Percentiles rank a stretch among this genome's conserved stretches.
Conservation (phyloP, 1,139 yeast species). For the Saccharomyces uvarum region DNA sequence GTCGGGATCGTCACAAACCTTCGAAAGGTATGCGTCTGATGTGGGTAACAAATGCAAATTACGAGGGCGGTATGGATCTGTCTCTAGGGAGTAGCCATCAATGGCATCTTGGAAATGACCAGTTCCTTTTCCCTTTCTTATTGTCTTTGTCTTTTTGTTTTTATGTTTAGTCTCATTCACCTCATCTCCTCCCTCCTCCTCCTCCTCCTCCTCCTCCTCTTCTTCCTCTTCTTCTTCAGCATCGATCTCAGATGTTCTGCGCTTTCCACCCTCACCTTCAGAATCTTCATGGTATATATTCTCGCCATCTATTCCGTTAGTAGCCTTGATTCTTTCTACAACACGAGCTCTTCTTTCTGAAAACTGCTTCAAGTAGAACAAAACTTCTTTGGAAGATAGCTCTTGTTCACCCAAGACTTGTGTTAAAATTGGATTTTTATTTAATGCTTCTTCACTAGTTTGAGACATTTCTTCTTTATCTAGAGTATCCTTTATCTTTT, state of each 20-base stretch:
- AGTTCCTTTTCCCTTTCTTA: conserved; percentile 8
- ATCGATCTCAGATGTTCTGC: conserved; percentile 8
- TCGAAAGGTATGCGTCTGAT: conserved; percentile 44
- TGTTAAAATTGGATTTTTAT: conserved; percentile 35
- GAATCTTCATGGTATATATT: conserved; percentile 16
- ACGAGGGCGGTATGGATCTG: conserved; percentile 44
- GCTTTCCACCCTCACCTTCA: conserved; percentile 6
- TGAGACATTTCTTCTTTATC: conserved; percentile 26
- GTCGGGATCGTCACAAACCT: conserved; percentile 53
- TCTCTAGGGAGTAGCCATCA: conserved; percentile 31
- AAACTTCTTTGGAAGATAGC: conserved; percentile 39
- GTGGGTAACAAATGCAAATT: conserved; percentile 50
- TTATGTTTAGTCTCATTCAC: conserved; percentile 6
- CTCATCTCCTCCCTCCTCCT: conserved; percentile 16
- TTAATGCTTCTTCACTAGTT: conserved; percentile 34
- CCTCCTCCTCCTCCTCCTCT: conserved; percentile 12
- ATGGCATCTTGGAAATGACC: conserved; percentile 23
- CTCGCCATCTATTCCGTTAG: conserved; percentile 31
- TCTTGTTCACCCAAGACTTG: conserved; percentile 40
- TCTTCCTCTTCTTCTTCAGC: conserved; percentile 14
- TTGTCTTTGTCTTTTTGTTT: conserved; percentile 10
- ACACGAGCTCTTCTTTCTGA: conserved; percentile 36
- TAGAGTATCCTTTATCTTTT: conserved; percentile 32
- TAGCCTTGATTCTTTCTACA: conserved; percentile 27
- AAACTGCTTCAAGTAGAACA: conserved; percentile 39